These are phyloP conservation scores for Arabis hirsuta DNA, from an alignment of 345 rosid genomes.

Conservation along the genomic window DNA sequence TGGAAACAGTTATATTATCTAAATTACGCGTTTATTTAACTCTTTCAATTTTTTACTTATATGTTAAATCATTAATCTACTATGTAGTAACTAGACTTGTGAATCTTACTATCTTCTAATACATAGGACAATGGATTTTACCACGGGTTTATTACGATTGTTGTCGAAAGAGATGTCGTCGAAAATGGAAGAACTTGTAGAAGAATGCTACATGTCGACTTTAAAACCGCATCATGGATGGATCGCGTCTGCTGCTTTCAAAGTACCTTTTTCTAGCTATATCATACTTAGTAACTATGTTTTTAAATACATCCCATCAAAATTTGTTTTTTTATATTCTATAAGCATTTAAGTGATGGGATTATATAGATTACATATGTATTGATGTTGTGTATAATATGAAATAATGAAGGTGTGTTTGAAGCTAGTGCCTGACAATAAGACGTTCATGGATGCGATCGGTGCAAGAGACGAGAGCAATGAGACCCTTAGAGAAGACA, in stretches of 20 bases:
- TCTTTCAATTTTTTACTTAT: neutral
- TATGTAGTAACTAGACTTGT: conserved; percentile 2
- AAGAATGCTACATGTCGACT: conserved; percentile 69
- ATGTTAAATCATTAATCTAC: neutral
- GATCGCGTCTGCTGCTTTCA: conserved; percentile 94
- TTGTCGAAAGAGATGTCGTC: conserved; percentile 57
- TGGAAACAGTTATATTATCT: neutral
- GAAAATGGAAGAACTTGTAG: conserved; percentile 77
- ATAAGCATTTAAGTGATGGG: neutral
- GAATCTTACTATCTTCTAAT: neutral
- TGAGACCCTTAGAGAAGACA: conserved; percentile 60
- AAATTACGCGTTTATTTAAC: neutral
- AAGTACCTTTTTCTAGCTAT: conserved; percentile 47
- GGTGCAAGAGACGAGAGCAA: conserved; percentile 56
- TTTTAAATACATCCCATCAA: neutral
- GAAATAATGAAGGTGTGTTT: conserved; percentile 63
- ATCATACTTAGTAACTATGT: conserved; percentile 9
- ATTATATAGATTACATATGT: neutral
- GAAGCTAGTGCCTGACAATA: conserved; percentile 71
- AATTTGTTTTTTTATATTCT: neutral
- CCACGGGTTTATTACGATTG: conserved; percentile 57
- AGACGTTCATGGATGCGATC: conserved; percentile 61
- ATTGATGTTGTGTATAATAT: conserved; percentile 6
- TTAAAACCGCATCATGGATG: conserved; percentile 94
- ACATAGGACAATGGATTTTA: conserved; percentile 77